Evolutionary conservation across 257 asterid species (phyloP).

Genomic region (Capsicum chinense): DNA sequence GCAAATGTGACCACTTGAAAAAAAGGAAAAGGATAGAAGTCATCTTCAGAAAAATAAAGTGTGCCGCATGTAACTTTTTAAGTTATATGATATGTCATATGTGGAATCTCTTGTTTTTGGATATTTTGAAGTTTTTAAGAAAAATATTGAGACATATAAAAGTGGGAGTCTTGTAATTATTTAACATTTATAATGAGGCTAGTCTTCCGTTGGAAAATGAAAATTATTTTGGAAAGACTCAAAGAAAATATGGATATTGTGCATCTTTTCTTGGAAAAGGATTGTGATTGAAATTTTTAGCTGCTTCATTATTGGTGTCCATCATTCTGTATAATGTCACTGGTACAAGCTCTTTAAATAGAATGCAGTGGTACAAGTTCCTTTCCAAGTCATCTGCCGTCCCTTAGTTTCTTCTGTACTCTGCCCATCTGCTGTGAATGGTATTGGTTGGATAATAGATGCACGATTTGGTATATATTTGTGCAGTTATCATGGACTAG

Average conservation of each 20-base stretch:
- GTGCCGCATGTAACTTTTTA: neutral
- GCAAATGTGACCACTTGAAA: slow-evolving; percentile 14
- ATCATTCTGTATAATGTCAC: neutral
- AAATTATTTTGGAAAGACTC: neutral
- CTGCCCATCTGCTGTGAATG: neutral
- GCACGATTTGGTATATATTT: neutral
- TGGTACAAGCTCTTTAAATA: neutral
- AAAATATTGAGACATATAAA: neutral
- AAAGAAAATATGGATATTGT: neutral
- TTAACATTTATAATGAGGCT: neutral
- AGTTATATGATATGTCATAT: neutral
- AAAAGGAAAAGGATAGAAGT: neutral
- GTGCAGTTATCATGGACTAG: slow-evolving; percentile 2
- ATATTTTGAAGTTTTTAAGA: neutral
- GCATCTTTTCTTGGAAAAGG: slow-evolving; percentile 10
- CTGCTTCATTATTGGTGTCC: neutral
- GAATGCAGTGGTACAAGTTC: neutral
- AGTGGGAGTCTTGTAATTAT: neutral
- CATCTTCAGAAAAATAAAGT: neutral
- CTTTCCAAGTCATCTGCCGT: neutral
- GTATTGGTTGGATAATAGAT: slow-evolving; percentile 3
- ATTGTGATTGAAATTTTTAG: slow-evolving; percentile 2
- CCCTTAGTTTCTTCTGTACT: neutral
- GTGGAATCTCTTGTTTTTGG: neutral
- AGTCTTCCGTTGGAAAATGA: neutral